phyloP scores from a whole-genome alignment of 257 asterid genomes.

The Ilex asprella region DNA sequence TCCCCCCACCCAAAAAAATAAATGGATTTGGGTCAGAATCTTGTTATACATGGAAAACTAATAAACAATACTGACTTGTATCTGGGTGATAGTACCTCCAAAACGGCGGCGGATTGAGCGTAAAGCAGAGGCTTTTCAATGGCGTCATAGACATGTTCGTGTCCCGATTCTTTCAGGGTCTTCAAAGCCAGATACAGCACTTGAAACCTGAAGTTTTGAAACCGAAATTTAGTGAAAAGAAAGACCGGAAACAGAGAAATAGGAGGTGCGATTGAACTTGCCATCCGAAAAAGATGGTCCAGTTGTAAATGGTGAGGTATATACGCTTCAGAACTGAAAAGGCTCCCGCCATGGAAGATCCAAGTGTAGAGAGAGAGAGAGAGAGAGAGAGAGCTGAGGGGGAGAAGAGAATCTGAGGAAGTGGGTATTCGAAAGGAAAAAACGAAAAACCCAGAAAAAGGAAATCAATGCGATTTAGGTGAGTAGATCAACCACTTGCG shows the following conservation, averaged over 20 bases:
- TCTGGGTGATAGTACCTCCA: constrained; percentile 33
- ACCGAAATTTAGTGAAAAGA: neutral
- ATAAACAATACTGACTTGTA: no score
- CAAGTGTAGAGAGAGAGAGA: neutral
- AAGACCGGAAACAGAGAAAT: neutral
- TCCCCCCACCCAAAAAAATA: neutral
- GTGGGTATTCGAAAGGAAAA: neutral
- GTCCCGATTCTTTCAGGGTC: constrained; percentile 53
- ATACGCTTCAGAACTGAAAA: constrained; percentile 44
- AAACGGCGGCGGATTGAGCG: constrained; percentile 79
- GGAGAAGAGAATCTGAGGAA: neutral
- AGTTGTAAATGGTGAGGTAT: constrained; percentile 74
- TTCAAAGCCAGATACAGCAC: constrained; percentile 65
- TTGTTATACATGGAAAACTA: no score
- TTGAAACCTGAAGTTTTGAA: constrained; percentile 30
- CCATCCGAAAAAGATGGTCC: constrained; percentile 85
- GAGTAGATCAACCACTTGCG: neutral
- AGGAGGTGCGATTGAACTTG: constrained; percentile 4
- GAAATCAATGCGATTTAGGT: neutral
- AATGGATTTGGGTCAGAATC: neutral
- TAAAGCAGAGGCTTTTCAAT: constrained; percentile 69
- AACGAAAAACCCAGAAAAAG: neutral
- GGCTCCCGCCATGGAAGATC: constrained; percentile 49
- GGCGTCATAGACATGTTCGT: constrained; percentile 68
- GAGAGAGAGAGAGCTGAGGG: neutral